Conservation (phyloP, 306 rosid species). For the Dalbergia cochinchinensis region DNA sequence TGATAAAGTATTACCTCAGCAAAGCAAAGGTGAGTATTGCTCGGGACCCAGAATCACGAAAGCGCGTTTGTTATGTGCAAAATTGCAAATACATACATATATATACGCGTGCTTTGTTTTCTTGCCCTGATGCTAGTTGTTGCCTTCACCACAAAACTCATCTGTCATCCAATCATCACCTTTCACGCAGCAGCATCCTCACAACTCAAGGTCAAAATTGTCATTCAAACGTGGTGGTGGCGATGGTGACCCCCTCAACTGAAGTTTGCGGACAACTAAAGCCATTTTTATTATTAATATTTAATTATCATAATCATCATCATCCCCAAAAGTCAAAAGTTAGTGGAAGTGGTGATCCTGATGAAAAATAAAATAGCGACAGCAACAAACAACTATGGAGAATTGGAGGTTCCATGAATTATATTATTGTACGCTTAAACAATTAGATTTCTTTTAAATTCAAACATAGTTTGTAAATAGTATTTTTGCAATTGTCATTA, state of each 20-base stretch:
- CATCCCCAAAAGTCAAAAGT: too few relatives aligned
- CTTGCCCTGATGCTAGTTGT: background rate
- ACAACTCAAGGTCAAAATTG: background rate
- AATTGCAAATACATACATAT: background rate
- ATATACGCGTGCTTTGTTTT: constrained; percentile 15
- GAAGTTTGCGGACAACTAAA: constrained; percentile 10
- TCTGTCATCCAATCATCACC: constrained; percentile 43
- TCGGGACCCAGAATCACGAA: background rate
- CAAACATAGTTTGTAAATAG: too few relatives aligned
- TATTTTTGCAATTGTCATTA: too few relatives aligned
- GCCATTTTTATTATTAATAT: background rate
- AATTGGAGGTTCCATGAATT: background rate
- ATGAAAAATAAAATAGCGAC: too few relatives aligned
- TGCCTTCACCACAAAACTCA: background rate
- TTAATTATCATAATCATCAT: constrained; percentile 9
- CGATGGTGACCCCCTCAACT: background rate
- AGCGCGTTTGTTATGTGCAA: constrained; percentile 34
- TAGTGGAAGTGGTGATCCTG: too few relatives aligned
- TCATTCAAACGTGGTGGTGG: background rate
- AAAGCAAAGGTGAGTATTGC: background rate
- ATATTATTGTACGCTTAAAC: background rate
- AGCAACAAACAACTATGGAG: background rate
- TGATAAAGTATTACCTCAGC: background rate
- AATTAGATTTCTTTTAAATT: background rate
- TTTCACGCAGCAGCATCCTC: background rate